These are phyloP conservation scores for Jaapia argillacea DNA, from an alignment of 768 basidiomycete genomes.

Conservation along the genomic window DNA sequence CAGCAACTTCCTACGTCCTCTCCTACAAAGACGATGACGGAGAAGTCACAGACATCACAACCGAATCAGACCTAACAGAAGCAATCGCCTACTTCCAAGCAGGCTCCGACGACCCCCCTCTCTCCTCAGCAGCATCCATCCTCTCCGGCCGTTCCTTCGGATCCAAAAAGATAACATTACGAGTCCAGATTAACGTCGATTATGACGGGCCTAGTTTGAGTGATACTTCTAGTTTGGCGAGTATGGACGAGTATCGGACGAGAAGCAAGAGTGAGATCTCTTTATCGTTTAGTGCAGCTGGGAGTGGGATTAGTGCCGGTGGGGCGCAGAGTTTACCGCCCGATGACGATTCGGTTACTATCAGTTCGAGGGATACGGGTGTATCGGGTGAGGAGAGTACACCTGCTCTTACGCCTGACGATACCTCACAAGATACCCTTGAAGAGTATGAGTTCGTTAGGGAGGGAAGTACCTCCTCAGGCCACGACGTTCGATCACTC, in stretches of 20 bases:
- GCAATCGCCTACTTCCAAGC: conserved; percentile 83
- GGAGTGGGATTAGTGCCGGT: background rate
- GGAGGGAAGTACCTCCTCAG: too few species aligned
- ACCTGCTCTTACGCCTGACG: too few species aligned
- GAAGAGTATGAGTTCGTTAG: too few species aligned
- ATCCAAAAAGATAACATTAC: conserved; percentile 63
- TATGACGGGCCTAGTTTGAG: conserved; percentile 89
- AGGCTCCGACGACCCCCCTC: conserved; percentile 59
- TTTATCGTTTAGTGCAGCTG: conserved; percentile 34
- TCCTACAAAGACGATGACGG: conserved; percentile 86
- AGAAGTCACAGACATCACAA: conserved; percentile 58
- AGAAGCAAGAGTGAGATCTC: conserved; percentile 47
- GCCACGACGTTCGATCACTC: too few species aligned
- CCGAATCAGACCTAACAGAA: conserved; percentile 71
- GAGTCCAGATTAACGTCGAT: conserved; percentile 70
- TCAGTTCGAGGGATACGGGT: conserved; percentile 58
- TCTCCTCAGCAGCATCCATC: conserved; percentile 66
- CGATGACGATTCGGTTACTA: conserved; percentile 69
- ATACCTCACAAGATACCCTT: too few species aligned
- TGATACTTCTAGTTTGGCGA: conserved; percentile 76
- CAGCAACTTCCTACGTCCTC: conserved; percentile 58
- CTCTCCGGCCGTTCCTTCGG: conserved; percentile 55
- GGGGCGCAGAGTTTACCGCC: conserved; percentile 23
- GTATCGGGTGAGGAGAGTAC: too few species aligned
- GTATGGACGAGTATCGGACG: conserved; percentile 61